phyloP scores from a whole-genome alignment of 2,329 filamentous ascomycete genomes.

The Colletotrichum somersetense region DNA sequence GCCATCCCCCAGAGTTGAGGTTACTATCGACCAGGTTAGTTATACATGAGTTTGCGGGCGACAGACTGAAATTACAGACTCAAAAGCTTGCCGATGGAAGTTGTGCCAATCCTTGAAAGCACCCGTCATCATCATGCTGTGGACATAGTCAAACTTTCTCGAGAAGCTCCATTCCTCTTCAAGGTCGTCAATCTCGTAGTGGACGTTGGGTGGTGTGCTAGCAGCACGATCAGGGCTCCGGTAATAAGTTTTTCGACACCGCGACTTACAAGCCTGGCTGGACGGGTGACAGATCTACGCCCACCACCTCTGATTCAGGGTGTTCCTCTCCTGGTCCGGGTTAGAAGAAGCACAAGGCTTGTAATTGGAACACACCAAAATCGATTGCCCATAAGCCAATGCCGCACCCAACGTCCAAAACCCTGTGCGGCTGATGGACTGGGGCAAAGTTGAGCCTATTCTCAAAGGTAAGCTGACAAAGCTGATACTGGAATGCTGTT shows the following conservation, averaged over 20 bases:
- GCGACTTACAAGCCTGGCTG: conserved; percentile 51
- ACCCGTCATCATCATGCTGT: conserved; percentile 51
- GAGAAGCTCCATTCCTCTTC: conserved; percentile 62
- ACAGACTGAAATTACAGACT: conserved; percentile 25
- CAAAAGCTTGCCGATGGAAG: conserved; percentile 45
- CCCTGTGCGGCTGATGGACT: conserved; percentile 54
- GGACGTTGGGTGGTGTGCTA: conserved; percentile 57
- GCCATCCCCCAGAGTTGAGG: conserved; percentile 52
- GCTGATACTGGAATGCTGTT: conserved; percentile 51
- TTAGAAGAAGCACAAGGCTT: not conserved
- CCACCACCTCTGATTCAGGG: conserved; percentile 55
- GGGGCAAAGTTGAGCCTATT: conserved; percentile 61
- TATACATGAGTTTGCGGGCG: not conserved
- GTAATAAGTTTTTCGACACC: not conserved
- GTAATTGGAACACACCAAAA: conserved; percentile 52
- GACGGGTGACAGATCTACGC: conserved; percentile 62
- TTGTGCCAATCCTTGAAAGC: conserved; percentile 46
- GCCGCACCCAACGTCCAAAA: conserved; percentile 65
- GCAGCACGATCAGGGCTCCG: conserved; percentile 23
- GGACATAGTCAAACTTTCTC: conserved; percentile 52
- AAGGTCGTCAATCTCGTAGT: conserved; percentile 70
- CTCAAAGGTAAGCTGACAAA: conserved; percentile 57
- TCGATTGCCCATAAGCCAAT: conserved; percentile 66
- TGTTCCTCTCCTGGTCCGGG: conserved; percentile 52
- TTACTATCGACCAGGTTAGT: conserved; percentile 33